Evolutionary conservation across 148 eudicot genomes (phyloP), one percentile per base, ranked within the genome.

Genomic region (Rhododendron griersonianum): DNA sequence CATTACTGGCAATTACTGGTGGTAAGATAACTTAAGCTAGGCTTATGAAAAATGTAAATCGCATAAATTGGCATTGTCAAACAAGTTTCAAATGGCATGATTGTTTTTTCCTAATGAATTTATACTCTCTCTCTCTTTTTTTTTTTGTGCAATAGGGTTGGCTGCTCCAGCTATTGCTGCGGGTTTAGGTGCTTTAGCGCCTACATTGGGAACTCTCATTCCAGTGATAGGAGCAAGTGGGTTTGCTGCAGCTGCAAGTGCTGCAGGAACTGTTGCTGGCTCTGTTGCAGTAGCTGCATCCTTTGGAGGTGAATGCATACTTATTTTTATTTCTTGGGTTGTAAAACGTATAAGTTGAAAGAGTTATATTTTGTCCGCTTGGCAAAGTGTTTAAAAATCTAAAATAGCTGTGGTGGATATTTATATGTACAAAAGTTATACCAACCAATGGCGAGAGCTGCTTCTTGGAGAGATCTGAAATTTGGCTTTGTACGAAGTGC

Each of bases 141-240:
- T 53, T 86, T 87, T 51, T 85, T 67, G 50, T 88, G 85, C 37
- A 88, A 91, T 90, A 98, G 99, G 99, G 75, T 91, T 98, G 92
- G 99, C 99, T 87, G 99, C 99, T 81, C 99, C 99, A 86, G 99
- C 98, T 86, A 95, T 98, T 90, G 99, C 99, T 89, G 99, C 98
- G 18, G 99, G 98, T 65, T 93, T 98, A 86, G 73, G 96, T 91
- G 99, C 99, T 73, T 86, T 98, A 89, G 99, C 98, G 61, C 99
- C 99, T 87, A 94, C 99, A 33, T 87, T 98, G 89, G 99, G 99
- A 81, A 93, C 98, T 77, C 84, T 98, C 61, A 89, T 98, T 80
- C 99, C 98, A 73, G 92, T 91, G 53, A 93, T 95, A 89, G 98
- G 99, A 89, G 99, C 99, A 30, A 89, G 98, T 86, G 99, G 98